Evolutionary conservation across 257 asterid species (phyloP).

Genomic region (Scutellaria baicalensis): DNA sequence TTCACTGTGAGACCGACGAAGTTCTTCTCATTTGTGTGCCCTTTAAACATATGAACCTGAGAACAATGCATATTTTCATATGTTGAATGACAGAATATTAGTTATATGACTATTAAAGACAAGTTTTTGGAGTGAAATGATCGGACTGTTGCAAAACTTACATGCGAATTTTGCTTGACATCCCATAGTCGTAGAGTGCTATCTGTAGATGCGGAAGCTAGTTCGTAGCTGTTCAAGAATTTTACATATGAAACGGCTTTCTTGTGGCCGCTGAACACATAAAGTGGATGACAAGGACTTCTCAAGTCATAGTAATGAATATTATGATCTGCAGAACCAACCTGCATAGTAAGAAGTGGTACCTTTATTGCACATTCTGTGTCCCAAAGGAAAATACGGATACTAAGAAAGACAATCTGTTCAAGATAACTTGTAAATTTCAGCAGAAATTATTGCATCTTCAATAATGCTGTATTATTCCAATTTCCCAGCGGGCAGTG

Average conservation of each 20-base stretch:
- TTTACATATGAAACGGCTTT: conserved; percentile 80
- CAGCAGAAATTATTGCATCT: neutral
- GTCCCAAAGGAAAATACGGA: neutral
- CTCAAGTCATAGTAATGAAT: conserved; percentile 75
- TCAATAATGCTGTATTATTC: neutral
- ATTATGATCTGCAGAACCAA: conserved; percentile 85
- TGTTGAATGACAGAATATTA: too few species aligned
- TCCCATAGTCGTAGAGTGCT: conserved; percentile 81
- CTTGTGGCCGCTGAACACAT: conserved; percentile 65
- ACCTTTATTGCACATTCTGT: neutral
- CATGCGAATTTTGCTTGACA: conserved; percentile 53
- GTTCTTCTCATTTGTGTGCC: conserved; percentile 81
- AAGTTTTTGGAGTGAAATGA: neutral
- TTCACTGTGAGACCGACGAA: conserved; percentile 74
- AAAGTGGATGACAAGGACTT: conserved; percentile 52
- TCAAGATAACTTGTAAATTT: neutral
- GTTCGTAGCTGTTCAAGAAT: conserved; percentile 62
- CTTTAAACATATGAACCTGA: conserved; percentile 69
- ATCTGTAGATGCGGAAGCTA: conserved; percentile 87
- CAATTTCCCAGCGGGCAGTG: neutral
- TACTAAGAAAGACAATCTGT: neutral
- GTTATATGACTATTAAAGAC: too few species aligned
- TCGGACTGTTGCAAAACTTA: conserved; percentile 25
- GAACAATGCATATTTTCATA: neutral
- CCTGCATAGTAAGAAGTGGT: conserved; percentile 29